Evolutionary conservation across 495 filamentous ascomycete genomes (phyloP).

Genomic region (Penicillium soppii): DNA sequence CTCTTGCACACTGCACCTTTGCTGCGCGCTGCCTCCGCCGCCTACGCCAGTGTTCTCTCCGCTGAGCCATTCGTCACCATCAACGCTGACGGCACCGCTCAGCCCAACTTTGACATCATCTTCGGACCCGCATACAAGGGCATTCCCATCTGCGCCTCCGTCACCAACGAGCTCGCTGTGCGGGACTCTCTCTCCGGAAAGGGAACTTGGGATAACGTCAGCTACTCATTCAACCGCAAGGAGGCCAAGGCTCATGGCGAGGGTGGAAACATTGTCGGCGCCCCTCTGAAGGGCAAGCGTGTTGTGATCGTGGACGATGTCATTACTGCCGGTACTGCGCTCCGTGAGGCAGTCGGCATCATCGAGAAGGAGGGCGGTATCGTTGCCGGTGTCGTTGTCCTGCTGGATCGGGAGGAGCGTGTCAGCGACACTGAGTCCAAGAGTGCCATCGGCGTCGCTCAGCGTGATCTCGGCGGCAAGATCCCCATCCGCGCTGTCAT

Average conservation of each 20-base stretch:
- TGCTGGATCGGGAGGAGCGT: conserved; percentile 86
- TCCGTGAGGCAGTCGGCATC: conserved; percentile 84
- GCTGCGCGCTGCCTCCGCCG: conserved; percentile 67
- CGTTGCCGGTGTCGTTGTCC: conserved; percentile 80
- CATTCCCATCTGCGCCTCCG: conserved; percentile 77
- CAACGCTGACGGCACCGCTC: conserved; percentile 30
- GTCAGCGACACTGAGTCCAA: conserved; percentile 53
- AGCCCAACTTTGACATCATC: conserved; percentile 39
- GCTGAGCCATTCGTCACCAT: conserved; percentile 41
- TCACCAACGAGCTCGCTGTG: conserved; percentile 65
- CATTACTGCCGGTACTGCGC: conserved; percentile 90
- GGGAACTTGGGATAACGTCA: conserved; percentile 48
- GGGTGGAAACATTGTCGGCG: conserved; percentile 87
- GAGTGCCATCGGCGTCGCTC: conserved; percentile 78
- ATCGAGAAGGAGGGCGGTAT: conserved; percentile 77
- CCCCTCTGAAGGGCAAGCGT: conserved; percentile 74
- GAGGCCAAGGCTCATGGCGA: conserved; percentile 94
- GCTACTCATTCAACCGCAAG: conserved; percentile 92
- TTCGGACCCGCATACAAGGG: conserved; percentile 93
- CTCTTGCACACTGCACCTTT: conserved; percentile 76
- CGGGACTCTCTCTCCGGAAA: conserved; percentile 49
- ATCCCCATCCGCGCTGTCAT: conserved; percentile 51
- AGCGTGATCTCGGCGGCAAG: conserved; percentile 56
- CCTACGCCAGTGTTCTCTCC: conserved; percentile 75
- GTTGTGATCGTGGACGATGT: conserved; percentile 95